A percentile compares a stretch with the other conserved stretches of the same genome.
These are phyloP conservation scores for Cercophora newfieldiana DNA, from an alignment of 495 filamentous ascomycete species.

Conservation along the genomic window DNA sequence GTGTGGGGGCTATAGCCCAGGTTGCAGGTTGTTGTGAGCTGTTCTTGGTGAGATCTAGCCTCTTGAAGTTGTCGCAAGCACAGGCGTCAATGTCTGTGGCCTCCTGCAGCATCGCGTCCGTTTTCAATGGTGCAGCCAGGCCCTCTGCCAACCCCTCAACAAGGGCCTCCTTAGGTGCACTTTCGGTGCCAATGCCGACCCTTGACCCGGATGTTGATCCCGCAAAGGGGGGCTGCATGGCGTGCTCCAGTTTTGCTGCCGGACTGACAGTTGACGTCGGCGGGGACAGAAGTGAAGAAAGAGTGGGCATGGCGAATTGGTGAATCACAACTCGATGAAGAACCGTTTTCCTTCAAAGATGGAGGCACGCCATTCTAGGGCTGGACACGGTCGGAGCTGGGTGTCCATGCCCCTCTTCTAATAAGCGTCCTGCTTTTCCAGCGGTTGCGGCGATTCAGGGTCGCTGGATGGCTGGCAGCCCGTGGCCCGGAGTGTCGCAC, in stretches of 20 bases:
- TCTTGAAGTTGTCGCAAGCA: slow-evolving; percentile 7
- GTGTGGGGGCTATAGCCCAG: neutral
- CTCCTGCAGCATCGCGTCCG: slow-evolving; percentile 7
- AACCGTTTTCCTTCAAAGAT: neutral
- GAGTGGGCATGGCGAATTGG: neutral
- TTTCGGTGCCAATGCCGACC: slow-evolving; percentile 8
- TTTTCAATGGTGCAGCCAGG: slow-evolving; percentile 7
- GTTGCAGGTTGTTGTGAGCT: too few species aligned
- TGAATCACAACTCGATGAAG: neutral
- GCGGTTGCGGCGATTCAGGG: neutral
- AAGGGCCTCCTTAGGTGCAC: neutral
- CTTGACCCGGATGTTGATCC: slow-evolving; percentile 14
- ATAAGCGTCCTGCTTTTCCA: slow-evolving; percentile 10
- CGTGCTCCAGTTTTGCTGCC: slow-evolving; percentile 2
- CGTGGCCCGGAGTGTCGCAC: slow-evolving; percentile 10
- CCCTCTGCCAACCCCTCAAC: neutral
- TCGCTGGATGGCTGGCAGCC: slow-evolving; percentile 1
- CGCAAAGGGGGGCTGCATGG: slow-evolving; percentile 17
- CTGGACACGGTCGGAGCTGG: neutral
- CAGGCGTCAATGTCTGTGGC: neutral
- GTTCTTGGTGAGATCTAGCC: slow-evolving; percentile 9
- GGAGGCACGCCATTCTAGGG: neutral
- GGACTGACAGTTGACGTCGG: slow-evolving; percentile 1
- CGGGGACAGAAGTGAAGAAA: neutral
- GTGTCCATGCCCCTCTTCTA: neutral